phyloP scores from a whole-genome alignment of 192 early-diverging fungal species.

The Rhizophagus clarus region DNA sequence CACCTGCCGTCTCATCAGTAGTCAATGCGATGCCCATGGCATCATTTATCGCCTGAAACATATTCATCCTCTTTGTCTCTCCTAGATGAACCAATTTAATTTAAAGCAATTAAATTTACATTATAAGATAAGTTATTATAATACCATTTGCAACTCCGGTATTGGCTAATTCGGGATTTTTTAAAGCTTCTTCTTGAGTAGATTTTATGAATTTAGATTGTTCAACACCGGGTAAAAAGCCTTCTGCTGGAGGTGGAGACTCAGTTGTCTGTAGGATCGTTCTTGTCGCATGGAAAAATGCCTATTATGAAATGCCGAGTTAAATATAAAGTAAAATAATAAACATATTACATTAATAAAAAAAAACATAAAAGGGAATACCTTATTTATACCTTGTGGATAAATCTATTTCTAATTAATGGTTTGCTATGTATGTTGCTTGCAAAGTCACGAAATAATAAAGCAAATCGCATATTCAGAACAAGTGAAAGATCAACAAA shows the following conservation, averaged over 20 bases:
- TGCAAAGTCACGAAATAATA: not conserved
- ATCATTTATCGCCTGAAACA: slow-evolving; percentile 94
- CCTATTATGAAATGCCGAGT: not conserved
- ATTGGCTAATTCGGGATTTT: slow-evolving; percentile 67
- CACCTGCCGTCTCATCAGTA: slow-evolving; percentile 84
- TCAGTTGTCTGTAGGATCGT: slow-evolving; percentile 32
- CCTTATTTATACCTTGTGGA: slow-evolving; percentile 12
- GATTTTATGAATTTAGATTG: slow-evolving; percentile 78
- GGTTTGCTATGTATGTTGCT: not conserved
- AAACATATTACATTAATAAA: not conserved
- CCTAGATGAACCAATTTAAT: slow-evolving; percentile 34
- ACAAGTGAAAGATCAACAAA: not conserved
- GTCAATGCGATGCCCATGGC: slow-evolving; percentile 86
- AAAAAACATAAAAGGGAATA: not conserved
- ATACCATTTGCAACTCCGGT: slow-evolving; percentile 61
- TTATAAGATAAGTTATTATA: not conserved
- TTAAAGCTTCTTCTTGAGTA: slow-evolving; percentile 70
- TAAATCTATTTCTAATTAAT: not conserved
- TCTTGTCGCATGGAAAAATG: slow-evolving; percentile 42
- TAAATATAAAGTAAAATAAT: not conserved
- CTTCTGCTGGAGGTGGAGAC: slow-evolving; percentile 72
- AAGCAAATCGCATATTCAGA: not conserved
- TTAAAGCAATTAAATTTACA: not conserved
- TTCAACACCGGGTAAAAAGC: slow-evolving; percentile 79
- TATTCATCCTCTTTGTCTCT: slow-evolving; percentile 88